Evolutionary conservation across 768 basidiomycete genomes (phyloP).

Genomic region (Melanogaster broomeanus): DNA sequence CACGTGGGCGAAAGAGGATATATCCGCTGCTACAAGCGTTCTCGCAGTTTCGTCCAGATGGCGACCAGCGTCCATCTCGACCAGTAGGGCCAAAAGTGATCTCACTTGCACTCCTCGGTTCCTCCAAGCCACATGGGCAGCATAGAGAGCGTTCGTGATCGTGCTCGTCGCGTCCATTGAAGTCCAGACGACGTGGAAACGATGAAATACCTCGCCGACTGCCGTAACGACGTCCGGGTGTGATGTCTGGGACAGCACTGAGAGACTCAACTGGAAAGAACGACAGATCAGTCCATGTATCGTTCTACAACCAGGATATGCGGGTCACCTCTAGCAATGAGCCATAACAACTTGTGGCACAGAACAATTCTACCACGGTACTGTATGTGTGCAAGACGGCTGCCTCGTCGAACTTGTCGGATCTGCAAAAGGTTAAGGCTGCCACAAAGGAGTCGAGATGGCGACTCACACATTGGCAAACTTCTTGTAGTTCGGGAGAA

Average conservation of each 20-base stretch:
- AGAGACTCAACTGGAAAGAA: slow-evolving; percentile 49
- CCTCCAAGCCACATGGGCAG: slow-evolving; percentile 65
- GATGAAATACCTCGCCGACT: slow-evolving; percentile 71
- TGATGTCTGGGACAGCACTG: slow-evolving; percentile 52
- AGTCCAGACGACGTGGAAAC: slow-evolving; percentile 73
- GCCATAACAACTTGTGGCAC: slow-evolving; percentile 61
- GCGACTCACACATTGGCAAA: slow-evolving; percentile 48
- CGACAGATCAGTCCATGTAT: slow-evolving; percentile 1
- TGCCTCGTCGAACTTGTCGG: slow-evolving; percentile 33
- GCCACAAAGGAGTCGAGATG: not conserved
- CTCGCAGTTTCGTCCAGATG: slow-evolving; percentile 57
- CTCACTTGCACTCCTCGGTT: slow-evolving; percentile 66
- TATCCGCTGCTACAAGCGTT: slow-evolving; percentile 60
- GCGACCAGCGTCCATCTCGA: slow-evolving; percentile 63
- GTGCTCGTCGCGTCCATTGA: slow-evolving; percentile 65
- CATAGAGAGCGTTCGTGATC: slow-evolving; percentile 61
- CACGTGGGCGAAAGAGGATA: slow-evolving; percentile 63
- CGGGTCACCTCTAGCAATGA: slow-evolving; percentile 64
- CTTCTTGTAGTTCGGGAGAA: slow-evolving; percentile 68
- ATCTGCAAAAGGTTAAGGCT: slow-evolving; percentile 14
- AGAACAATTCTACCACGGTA: slow-evolving; percentile 59
- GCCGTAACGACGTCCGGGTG: slow-evolving; percentile 56
- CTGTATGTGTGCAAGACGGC: slow-evolving; percentile 56
- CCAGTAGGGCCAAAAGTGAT: slow-evolving; percentile 58
- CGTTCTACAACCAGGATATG: not conserved